Evolutionary conservation across 345 rosid species (phyloP).

Genomic region (Noccaea caerulescens): DNA sequence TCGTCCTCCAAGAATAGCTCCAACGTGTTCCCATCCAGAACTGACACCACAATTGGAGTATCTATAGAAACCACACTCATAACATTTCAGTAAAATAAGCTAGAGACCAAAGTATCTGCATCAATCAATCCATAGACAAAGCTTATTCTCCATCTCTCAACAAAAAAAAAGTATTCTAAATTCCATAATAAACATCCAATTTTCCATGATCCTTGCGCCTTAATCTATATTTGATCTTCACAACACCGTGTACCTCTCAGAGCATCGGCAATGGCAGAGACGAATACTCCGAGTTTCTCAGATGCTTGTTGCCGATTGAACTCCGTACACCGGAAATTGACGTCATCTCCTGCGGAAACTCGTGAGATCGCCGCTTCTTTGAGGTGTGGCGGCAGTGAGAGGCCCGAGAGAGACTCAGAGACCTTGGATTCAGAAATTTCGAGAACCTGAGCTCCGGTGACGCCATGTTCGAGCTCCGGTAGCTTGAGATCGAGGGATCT

Average conservation of each 20-base stretch:
- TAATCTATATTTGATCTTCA: background rate
- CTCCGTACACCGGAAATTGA: conserved; percentile 47
- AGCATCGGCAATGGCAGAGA: conserved; percentile 64
- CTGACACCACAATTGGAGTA: conserved; percentile 64
- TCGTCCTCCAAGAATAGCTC: conserved; percentile 73
- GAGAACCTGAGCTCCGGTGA: conserved; percentile 68
- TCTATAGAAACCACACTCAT: conserved; percentile 44
- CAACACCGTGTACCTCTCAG: conserved; percentile 53
- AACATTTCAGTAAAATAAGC: background rate
- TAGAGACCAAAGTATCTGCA: background rate
- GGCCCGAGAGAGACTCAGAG: conserved; percentile 54
- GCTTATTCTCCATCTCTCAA: background rate
- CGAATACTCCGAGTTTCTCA: conserved; percentile 50
- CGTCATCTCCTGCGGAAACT: conserved; percentile 43
- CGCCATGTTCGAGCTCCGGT: conserved; percentile 42
- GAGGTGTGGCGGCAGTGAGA: conserved; percentile 65
- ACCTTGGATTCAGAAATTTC: conserved; percentile 63
- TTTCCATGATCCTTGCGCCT: background rate
- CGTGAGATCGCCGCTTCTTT: conserved; percentile 59
- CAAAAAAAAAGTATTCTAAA: background rate
- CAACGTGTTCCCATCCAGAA: conserved; percentile 72
- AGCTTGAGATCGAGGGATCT: conserved; percentile 54
- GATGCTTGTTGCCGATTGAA: conserved; percentile 50
- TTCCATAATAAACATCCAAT: conserved; percentile 15
- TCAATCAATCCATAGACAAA: conserved; percentile 12